Evolutionary conservation across 2,329 filamentous ascomycete species (phyloP).

Genomic region (Colletotrichum sp.): DNA sequence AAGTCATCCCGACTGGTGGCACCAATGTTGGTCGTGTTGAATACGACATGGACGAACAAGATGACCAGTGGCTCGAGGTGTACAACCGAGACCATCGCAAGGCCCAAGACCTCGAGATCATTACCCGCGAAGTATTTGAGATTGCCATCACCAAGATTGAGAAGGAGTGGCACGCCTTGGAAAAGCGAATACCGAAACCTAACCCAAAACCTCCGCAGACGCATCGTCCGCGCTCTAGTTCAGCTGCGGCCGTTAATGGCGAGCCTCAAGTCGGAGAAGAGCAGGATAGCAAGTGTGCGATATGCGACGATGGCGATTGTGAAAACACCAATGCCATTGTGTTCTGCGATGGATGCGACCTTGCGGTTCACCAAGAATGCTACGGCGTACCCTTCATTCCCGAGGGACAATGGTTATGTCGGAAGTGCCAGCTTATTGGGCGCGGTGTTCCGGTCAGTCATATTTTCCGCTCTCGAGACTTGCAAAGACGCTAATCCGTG

Average conservation of each 20-base stretch:
- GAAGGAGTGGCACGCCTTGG: constrained; percentile 96
- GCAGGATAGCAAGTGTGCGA: constrained; percentile 95
- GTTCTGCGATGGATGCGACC: constrained; percentile 96
- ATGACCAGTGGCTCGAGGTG: constrained; percentile 91
- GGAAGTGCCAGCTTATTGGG: constrained; percentile 95
- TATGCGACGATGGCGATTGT: constrained; percentile 98
- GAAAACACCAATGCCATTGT: constrained; percentile 99
- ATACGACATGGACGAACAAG: constrained; percentile 99
- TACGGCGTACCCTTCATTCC: constrained; percentile 99
- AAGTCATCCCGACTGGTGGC: constrained; percentile 50
- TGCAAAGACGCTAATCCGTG: not conserved
- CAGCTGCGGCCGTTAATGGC: constrained; percentile 92
- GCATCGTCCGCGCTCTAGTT: constrained; percentile 89
- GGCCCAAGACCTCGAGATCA: constrained; percentile 75
- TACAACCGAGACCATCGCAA: constrained; percentile 77
- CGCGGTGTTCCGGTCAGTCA: constrained; percentile 78
- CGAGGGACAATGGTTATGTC: constrained; percentile 96
- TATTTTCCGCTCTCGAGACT: not conserved
- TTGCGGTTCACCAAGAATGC: constrained; percentile 98
- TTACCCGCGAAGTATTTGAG: constrained; percentile 94
- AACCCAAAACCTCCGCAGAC: constrained; percentile 97
- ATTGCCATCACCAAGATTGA: constrained; percentile 99
- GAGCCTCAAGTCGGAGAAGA: constrained; percentile 89
- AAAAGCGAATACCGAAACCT: constrained; percentile 95
- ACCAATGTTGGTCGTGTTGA: constrained; percentile 80